Evolutionary conservation across 2,329 filamentous ascomycete species (phyloP).

Genomic region (Onygenales sp.): DNA sequence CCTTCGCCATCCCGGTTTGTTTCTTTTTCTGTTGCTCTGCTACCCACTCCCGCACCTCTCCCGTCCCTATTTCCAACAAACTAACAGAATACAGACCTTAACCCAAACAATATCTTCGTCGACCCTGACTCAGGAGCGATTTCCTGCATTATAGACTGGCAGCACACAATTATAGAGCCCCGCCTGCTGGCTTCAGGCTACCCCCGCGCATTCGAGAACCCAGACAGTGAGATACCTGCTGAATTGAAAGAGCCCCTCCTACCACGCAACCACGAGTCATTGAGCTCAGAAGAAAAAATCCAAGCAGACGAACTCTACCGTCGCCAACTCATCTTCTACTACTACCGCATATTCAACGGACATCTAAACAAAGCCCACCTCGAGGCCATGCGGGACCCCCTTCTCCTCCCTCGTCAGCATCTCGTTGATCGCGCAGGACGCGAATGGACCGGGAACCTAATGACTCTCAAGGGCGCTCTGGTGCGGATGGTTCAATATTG

Average conservation of each 20-base stretch:
- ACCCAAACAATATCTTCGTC: constrained; percentile 16
- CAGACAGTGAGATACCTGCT: constrained; percentile 11
- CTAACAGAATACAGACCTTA: constrained; percentile 12
- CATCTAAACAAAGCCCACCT: constrained; percentile 15
- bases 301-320: constrained; percentile 15
- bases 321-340: constrained; percentile 12
- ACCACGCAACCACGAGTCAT: constrained; percentile 12
- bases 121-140: constrained; percentile 12
- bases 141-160: constrained; percentile 18
- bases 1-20: constrained; percentile 13
- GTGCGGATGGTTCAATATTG: constrained; percentile 9
- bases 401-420: constrained; percentile 13
- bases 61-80: background rate
- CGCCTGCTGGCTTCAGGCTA: constrained; percentile 14
- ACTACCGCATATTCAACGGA: constrained; percentile 17
- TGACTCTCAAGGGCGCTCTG: constrained; percentile 13
- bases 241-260: constrained; percentile 10
- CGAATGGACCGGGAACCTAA: constrained; percentile 16
- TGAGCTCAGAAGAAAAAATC: constrained; percentile 11
- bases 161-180: constrained; percentile 15
- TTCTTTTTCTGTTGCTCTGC: background rate
- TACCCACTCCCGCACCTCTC: background rate
- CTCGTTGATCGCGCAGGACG: constrained; percentile 14
- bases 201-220: constrained; percentile 16
- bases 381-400: constrained; percentile 12